Evolutionary conservation across 2,329 filamentous ascomycete species (phyloP).

Genomic region (Cercospora beticola): DNA sequence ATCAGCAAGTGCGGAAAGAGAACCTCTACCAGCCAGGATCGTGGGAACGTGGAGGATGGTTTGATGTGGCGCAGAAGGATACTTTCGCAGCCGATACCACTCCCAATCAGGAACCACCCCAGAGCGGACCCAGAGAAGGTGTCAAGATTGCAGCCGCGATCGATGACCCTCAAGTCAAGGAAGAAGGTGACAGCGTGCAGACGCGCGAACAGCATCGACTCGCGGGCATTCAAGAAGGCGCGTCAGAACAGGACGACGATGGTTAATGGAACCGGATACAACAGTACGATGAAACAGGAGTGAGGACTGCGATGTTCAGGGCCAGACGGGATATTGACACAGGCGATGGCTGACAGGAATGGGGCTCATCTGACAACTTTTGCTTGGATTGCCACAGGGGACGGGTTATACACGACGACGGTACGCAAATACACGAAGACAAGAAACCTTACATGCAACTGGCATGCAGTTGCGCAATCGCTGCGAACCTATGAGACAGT

Average conservation of each 20-base stretch:
- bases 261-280: neutral
- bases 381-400: neutral
- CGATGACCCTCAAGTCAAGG: conserved; percentile 38
- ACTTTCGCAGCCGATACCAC: conserved; percentile 41
- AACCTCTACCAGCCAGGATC: conserved; percentile 68
- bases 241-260: neutral
- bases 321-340: neutral
- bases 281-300: conserved; percentile 1
- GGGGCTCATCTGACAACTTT: neutral
- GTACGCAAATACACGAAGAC: neutral
- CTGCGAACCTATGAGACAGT: neutral
- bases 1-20: conserved; percentile 57
- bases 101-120: conserved; percentile 31
- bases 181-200: conserved; percentile 36
- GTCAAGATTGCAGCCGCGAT: conserved; percentile 36
- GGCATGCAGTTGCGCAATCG: neutral
- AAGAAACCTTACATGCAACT: neutral
- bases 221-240: conserved; percentile 26
- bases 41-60: conserved; percentile 90
- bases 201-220: conserved; percentile 37
- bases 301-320: too few relatives aligned
- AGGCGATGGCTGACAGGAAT: neutral
- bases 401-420: neutral
- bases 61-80: conserved; percentile 49
- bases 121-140: conserved; percentile 29